Conservation (phyloP, 345 rosid genomes). For the Streptanthus diversifolius region DNA sequence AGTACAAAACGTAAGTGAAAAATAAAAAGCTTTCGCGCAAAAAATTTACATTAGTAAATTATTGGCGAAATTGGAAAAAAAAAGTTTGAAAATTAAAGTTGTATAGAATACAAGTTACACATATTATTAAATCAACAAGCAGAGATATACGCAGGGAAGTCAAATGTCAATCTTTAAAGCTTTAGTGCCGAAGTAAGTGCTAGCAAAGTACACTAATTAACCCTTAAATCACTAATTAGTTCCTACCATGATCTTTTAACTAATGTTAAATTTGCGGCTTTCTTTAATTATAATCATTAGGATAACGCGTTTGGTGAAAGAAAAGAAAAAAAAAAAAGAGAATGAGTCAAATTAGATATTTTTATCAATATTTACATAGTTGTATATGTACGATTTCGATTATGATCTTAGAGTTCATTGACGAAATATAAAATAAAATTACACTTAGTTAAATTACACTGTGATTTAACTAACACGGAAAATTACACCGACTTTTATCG, state of each 20-base stretch:
- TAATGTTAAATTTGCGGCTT: slow-evolving; percentile 24
- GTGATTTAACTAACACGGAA: neutral
- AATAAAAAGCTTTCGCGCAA: neutral
- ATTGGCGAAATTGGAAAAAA: neutral
- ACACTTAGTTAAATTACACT: too few species aligned
- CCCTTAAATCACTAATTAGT: slow-evolving; percentile 3
- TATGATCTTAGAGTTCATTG: neutral
- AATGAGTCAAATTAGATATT: neutral
- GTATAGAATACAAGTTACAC: neutral
- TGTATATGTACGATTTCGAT: neutral
- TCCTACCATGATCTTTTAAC: neutral
- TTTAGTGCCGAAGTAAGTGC: slow-evolving; percentile 21
- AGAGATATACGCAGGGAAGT: slow-evolving; percentile 1
- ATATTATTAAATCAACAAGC: neutral
- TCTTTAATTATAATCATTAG: neutral
- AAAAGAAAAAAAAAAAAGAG: neutral
- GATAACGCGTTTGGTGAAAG: slow-evolving; percentile 17
- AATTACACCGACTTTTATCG: neutral
- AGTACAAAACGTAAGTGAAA: neutral
- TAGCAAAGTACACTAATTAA: neutral
- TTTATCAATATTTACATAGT: neutral
- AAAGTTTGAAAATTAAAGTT: neutral
- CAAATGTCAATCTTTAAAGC: slow-evolving; percentile 18
- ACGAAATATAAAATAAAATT: neutral
- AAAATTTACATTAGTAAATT: neutral